Percentiles rank a stretch among this genome's conserved stretches.
These are phyloP conservation scores for Cyberlindnera amylophila DNA, from an alignment of 805 yeast species.

Conservation along the genomic window DNA sequence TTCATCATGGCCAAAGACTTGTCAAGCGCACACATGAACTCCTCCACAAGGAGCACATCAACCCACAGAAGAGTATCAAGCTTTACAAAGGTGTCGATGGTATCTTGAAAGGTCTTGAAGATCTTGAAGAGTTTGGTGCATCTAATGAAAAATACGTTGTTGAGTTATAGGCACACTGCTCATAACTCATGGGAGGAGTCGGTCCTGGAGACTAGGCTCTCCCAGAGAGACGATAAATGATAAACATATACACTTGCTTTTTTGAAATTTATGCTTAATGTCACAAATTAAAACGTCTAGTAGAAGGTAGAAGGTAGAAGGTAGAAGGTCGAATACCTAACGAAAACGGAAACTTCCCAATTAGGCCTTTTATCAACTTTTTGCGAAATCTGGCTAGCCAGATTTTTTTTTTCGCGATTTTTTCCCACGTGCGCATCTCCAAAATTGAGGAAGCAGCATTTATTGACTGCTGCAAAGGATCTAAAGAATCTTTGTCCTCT, in stretches of 20 bases:
- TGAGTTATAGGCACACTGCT: constrained; percentile 14
- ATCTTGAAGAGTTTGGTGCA: constrained; percentile 39
- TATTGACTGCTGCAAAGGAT: not conserved
- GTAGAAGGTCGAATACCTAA: no score
- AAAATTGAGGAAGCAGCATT: not conserved
- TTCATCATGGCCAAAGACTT: constrained; percentile 34
- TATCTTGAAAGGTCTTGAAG: constrained; percentile 34
- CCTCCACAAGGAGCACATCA: constrained; percentile 28
- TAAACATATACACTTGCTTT: no score
- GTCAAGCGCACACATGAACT: constrained; percentile 33
- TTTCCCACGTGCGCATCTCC: not conserved
- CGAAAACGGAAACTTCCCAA: no score
- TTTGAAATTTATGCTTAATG: no score
- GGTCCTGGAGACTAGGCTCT: not conserved
- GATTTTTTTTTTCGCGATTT: not conserved
- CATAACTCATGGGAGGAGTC: not conserved
- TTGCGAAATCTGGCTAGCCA: not conserved
- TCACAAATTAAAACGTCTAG: no score
- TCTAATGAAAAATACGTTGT: constrained; percentile 41
- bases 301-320: no score
- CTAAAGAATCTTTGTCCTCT: not conserved
- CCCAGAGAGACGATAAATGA: not conserved
- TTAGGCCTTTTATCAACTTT: no score
- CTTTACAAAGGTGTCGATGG: constrained; percentile 35
- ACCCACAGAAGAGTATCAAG: constrained; percentile 33